Conservation (phyloP, 257 asterid species). For the Primulina eburnea region DNA sequence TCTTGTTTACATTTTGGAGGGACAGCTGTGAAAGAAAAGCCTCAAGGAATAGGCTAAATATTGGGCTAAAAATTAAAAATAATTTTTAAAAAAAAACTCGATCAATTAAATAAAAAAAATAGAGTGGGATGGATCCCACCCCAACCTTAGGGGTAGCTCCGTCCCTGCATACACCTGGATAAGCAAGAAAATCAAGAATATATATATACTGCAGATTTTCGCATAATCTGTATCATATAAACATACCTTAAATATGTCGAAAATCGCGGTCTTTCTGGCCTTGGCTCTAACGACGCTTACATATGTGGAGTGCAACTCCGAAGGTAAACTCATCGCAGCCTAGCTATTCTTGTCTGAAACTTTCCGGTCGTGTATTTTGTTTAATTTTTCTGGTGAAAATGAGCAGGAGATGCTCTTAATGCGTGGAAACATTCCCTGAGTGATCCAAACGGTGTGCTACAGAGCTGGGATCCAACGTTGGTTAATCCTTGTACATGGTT, state of each 20-base stretch:
- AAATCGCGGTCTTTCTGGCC: slow-evolving; percentile 8
- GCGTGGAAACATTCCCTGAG: slow-evolving; percentile 14
- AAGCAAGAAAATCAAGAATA: no score
- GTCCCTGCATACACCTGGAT: no score
- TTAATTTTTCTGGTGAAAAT: not conserved
- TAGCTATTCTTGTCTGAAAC: not conserved
- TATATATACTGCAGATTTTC: no score
- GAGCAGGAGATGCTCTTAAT: slow-evolving; percentile 41
- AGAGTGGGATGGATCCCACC: no score
- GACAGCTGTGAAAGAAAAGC: no score
- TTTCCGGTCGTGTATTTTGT: not conserved
- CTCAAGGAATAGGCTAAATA: no score
- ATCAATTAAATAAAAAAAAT: no score
- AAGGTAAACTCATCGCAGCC: slow-evolving; percentile 28
- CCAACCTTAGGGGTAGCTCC: no score
- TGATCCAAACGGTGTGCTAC: slow-evolving; percentile 54
- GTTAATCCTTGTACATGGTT: slow-evolving; percentile 53
- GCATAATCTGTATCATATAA: no score
- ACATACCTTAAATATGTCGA: slow-evolving; percentile 22
- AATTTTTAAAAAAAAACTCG: no score
- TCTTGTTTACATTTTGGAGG: no score
- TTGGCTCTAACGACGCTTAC: slow-evolving; percentile 26
- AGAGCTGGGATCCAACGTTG: slow-evolving; percentile 56
- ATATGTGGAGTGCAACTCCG: slow-evolving; percentile 30
- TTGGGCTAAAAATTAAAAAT: no score